Conservation (phyloP, 2,329 filamentous ascomycete species). For the Aureobasidium uvarum region DNA sequence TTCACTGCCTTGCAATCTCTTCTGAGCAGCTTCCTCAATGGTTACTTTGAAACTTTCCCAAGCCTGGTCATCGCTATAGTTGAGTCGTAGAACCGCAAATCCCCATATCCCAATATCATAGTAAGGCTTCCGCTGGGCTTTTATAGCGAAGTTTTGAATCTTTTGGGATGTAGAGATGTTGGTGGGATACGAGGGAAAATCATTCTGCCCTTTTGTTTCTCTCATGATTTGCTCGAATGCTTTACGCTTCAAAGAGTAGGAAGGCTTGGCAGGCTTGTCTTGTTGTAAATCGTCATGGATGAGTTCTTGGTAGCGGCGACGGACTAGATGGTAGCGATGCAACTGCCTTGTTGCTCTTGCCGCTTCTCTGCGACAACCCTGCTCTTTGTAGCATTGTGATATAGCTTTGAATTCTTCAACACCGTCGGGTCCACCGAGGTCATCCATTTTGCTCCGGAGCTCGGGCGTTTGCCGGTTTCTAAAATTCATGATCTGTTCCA, state of each 20-base stretch:
- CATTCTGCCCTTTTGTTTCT: not conserved
- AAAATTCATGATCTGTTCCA: not conserved
- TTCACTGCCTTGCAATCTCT: not conserved
- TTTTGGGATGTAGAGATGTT: not conserved
- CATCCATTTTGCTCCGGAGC: too few relatives aligned
- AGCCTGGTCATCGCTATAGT: not conserved
- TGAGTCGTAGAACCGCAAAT: not conserved
- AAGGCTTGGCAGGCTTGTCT: not conserved
- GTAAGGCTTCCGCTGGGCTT: not conserved
- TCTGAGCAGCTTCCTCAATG: not conserved
- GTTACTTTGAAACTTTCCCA: not conserved
- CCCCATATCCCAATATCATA: not conserved
- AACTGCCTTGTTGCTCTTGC: not conserved
- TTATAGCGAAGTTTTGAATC: not conserved
- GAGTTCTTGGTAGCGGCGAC: not conserved
- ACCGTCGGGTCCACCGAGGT: not conserved
- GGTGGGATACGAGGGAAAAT: not conserved
- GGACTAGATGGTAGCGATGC: not conserved
- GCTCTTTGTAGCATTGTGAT: not conserved
- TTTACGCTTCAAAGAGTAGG: not conserved
- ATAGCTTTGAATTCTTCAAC: not conserved
- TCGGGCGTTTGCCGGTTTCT: not conserved
- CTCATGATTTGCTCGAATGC: constrained; percentile 1
- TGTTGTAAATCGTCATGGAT: not conserved
- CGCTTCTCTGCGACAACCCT: not conserved